Conservation (phyloP, 192 early-diverging fungal species). For the Funneliformis geosporum region DNA sequence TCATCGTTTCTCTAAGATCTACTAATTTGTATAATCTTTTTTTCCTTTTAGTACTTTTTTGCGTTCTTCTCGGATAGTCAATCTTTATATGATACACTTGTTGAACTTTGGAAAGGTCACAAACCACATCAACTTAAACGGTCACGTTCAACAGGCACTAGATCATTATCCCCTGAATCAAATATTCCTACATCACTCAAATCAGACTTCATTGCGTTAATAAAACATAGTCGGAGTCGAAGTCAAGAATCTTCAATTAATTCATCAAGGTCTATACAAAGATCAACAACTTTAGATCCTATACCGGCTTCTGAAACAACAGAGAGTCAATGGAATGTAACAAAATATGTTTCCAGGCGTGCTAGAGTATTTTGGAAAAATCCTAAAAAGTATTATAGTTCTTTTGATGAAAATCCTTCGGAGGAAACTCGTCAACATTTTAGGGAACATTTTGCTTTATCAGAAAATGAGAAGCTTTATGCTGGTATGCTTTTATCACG, state of each 20-base stretch:
- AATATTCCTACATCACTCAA: not conserved
- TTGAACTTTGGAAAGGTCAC: conserved; percentile 29
- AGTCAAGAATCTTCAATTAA: conserved; percentile 16
- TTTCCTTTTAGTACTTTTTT: conserved; percentile 56
- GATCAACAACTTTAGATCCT: conserved; percentile 35
- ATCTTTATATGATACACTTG: conserved; percentile 38
- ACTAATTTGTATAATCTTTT: not conserved
- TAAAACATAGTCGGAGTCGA: not conserved
- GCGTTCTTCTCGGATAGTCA: conserved; percentile 62
- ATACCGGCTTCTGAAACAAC: conserved; percentile 13
- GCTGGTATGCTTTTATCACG: conserved; percentile 40
- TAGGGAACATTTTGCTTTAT: conserved; percentile 55
- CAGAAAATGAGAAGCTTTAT: conserved; percentile 54
- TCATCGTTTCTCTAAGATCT: not conserved
- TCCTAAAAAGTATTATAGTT: not conserved
- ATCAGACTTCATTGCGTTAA: not conserved
- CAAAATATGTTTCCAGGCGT: conserved; percentile 36
- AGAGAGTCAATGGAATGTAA: conserved; percentile 28
- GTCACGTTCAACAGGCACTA: not conserved
- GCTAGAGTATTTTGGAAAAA: not conserved
- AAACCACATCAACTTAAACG: not conserved
- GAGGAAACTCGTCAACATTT: conserved; percentile 42
- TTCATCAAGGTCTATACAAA: conserved; percentile 26
- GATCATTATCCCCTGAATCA: not conserved
- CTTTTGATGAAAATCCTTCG: conserved; percentile 22